Percentiles rank a stretch among this genome's conserved stretches.
Conservation (phyloP, 441 rosid genomes). For the Iberis amara region DNA sequence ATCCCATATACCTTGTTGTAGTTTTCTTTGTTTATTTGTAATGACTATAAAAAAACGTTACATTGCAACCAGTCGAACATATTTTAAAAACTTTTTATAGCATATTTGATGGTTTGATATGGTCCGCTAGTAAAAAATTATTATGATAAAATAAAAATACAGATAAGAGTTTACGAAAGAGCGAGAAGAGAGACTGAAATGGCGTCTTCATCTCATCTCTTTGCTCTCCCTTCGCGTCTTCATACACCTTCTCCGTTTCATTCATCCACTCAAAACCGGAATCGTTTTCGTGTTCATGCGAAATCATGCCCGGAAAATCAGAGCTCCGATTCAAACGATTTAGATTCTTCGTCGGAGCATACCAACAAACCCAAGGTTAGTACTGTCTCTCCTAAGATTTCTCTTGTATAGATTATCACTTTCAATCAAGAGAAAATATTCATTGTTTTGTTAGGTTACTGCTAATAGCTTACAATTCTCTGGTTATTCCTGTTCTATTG, state of each 20-base stretch:
- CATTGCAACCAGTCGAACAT: too few species aligned
- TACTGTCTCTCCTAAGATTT: not conserved
- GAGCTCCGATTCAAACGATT: slow-evolving; percentile 15
- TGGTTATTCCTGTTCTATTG: too few species aligned
- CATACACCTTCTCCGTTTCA: not conserved
- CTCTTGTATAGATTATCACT: not conserved
- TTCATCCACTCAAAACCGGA: slow-evolving; percentile 17
- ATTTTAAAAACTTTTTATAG: too few species aligned
- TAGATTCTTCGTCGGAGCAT: slow-evolving; percentile 18
- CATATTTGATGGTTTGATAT: too few species aligned
- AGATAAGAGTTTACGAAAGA: not conserved
- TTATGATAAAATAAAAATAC: not conserved
- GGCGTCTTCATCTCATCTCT: slow-evolving; percentile 32
- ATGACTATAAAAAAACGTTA: too few species aligned
- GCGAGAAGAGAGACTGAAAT: not conserved
- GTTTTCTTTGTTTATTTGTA: too few species aligned
- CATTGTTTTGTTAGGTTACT: too few species aligned
- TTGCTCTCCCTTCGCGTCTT: slow-evolving; percentile 22
- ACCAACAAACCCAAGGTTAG: slow-evolving; percentile 15
- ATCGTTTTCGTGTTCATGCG: slow-evolving; percentile 18
- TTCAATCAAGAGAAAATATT: too few species aligned
- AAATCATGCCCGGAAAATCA: slow-evolving; percentile 25
- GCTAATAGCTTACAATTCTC: too few species aligned
- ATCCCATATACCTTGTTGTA: too few species aligned
- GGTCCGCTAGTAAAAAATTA: not conserved